A percentile compares a stretch with the other conserved stretches of the same genome.
These are phyloP conservation scores for Singerocomus rubriflavus DNA, from an alignment of 1,284 basidiomycete species.

Conservation along the genomic window DNA sequence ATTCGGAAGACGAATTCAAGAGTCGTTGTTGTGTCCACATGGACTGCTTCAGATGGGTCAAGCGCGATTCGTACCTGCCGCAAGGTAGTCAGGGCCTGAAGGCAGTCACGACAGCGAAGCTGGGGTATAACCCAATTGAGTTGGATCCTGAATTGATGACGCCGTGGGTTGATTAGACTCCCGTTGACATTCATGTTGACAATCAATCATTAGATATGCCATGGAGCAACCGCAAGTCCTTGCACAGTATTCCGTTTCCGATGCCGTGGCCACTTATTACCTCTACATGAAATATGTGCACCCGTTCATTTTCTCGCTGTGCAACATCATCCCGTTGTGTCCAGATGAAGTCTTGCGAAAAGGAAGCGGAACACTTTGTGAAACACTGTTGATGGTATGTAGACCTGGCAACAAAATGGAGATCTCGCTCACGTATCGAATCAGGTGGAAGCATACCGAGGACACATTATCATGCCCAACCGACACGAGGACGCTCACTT, in stretches of 20 bases:
- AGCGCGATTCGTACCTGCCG: slow-evolving; percentile 98
- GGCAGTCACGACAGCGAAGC: slow-evolving; percentile 94
- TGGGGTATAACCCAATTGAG: slow-evolving; percentile 97
- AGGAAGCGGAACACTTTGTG: slow-evolving; percentile 94
- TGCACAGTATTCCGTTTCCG: slow-evolving; percentile 98
- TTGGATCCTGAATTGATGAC: slow-evolving; percentile 99
- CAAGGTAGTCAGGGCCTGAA: slow-evolving; percentile 99
- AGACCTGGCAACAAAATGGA: not conserved
- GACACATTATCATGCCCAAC: slow-evolving; percentile 96
- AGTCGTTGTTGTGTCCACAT: slow-evolving; percentile 93
- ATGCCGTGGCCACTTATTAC: slow-evolving; percentile 99
- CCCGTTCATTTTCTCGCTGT: slow-evolving; percentile 98
- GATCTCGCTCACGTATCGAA: slow-evolving; percentile 6
- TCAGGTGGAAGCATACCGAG: slow-evolving; percentile 93
- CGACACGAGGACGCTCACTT: slow-evolving; percentile 92
- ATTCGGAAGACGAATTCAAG: slow-evolving; percentile 96
- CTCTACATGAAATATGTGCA: slow-evolving; percentile 99
- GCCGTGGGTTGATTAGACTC: slow-evolving; percentile 57
- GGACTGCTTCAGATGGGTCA: slow-evolving; percentile 99
- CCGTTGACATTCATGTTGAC: slow-evolving; percentile 1
- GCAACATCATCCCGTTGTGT: slow-evolving; percentile 97
- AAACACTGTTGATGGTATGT: slow-evolving; percentile 95
- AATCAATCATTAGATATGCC: slow-evolving; percentile 69
- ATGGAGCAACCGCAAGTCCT: slow-evolving; percentile 94
- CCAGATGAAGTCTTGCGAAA: slow-evolving; percentile 97